These are phyloP conservation scores for Aquilaria yunnanensis DNA, from an alignment of 345 rosid species.

Conservation along the genomic window DNA sequence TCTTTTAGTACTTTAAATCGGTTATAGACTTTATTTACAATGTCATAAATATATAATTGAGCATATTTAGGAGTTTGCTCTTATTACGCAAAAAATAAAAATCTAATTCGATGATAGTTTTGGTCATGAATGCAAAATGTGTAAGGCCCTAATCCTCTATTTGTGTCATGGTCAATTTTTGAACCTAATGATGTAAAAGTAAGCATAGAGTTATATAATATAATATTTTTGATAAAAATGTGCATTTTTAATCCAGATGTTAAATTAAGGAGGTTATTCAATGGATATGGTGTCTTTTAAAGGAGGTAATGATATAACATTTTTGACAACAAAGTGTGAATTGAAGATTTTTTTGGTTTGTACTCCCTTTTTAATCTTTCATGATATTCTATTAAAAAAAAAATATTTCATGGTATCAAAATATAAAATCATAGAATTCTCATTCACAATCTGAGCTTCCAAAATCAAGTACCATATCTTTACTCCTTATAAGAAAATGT, in stretches of 20 bases:
- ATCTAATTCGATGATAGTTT: neutral
- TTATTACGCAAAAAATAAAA: neutral
- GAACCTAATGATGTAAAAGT: neutral
- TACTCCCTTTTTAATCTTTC: neutral
- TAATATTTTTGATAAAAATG: neutral
- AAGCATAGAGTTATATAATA: neutral
- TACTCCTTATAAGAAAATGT: no score
- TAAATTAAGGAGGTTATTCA: no score
- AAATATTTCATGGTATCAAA: neutral
- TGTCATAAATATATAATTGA: slow-evolving; percentile 8
- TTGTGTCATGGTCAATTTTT: neutral
- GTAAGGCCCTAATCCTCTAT: neutral
- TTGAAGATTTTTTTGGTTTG: neutral
- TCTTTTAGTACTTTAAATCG: rapidly evolving
- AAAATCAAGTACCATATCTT: no score
- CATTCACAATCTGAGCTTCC: no score
- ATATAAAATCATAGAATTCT: no score
- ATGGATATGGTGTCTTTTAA: neutral
- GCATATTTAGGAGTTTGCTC: neutral
- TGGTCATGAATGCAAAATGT: neutral
- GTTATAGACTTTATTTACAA: neutral
- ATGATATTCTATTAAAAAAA: no score
- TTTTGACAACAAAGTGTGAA: no score
- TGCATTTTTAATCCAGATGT: neutral
- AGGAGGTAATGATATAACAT: no score